Evolutionary conservation across 2,329 filamentous ascomycete species (phyloP).

Genomic region (Fusarium foetens): DNA sequence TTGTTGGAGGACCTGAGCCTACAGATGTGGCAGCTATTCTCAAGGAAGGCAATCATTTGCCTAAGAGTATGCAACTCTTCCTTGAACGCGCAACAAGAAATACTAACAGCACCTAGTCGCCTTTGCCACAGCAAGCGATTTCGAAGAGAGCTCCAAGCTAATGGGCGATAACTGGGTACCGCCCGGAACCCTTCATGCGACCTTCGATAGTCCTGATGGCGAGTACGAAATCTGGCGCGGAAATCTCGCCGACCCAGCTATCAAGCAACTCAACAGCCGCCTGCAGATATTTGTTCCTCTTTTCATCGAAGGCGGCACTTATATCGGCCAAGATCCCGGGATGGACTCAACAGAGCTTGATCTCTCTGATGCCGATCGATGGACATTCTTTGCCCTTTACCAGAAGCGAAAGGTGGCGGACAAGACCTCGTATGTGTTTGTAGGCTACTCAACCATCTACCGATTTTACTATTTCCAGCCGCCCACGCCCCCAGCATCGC

Average conservation of each 20-base stretch:
- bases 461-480: slow-evolving; percentile 77
- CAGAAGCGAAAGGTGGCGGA: slow-evolving; percentile 65
- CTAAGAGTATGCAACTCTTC: slow-evolving; percentile 64
- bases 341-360: slow-evolving; percentile 70
- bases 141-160: slow-evolving; percentile 66
- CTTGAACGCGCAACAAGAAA: background rate
- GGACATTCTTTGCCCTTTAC: slow-evolving; percentile 92
- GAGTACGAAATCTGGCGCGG: slow-evolving; percentile 88
- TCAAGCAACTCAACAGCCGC: slow-evolving; percentile 78
- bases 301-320: slow-evolving; percentile 92
- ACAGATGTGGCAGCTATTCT: slow-evolving; percentile 75
- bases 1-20: slow-evolving; percentile 74
- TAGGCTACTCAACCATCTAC: slow-evolving; percentile 92
- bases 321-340: slow-evolving; percentile 64
- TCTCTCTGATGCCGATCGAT: slow-evolving; percentile 79
- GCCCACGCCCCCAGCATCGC: slow-evolving; percentile 55
- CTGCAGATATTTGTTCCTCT: slow-evolving; percentile 86
- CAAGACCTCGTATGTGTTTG: slow-evolving; percentile 77
- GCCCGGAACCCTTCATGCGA: slow-evolving; percentile 77
- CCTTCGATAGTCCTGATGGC: slow-evolving; percentile 69
- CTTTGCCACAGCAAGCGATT: slow-evolving; percentile 70
- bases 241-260: slow-evolving; percentile 73
- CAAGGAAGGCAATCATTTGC: slow-evolving; percentile 72
- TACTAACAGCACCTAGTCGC: slow-evolving; percentile 62
- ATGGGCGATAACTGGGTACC: slow-evolving; percentile 68